Base-by-base conservation (phyloP, 2,329 filamentous ascomycete species). In the Claviceps humidiphila region DNA sequence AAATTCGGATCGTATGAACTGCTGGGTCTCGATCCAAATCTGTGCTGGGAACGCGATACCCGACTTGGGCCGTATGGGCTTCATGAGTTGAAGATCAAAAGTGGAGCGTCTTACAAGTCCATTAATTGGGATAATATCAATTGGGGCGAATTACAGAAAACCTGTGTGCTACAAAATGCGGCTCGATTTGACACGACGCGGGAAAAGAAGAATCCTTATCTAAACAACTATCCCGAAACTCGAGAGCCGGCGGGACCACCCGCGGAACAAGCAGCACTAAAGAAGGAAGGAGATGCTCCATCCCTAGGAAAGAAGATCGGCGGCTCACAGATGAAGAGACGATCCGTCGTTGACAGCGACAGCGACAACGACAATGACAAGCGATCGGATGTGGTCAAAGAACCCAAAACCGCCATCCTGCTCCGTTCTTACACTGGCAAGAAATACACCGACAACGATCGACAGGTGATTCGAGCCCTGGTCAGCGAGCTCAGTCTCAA, bases 341-440 rank as follows among this genome's bases (percentile, higher is more conserved):
- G 57, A 20, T 53, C 52, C 2, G 45, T 17, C 8, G 43, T 30
- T 16, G 24, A 30, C 24, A n/a, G 7, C 41, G 7, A 22, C 2
- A 14, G 7, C 41, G 7, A 22, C 2, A 14, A 44, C 42, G 17
- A 46, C 2, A 55, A 50, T 7, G 54, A 54, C 14, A 42, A 50
- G 46, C 50, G 55, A 58, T 16, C 56, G 50, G 61, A 63, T 3
- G 60, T 59, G 49, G 58, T 57, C 43, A 59, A 63, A 1, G 75
- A 79, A 60, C 63, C 69, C 2, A 77, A 88, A 39, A 89, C 86
- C 0, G 88, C 85, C 1, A 67, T 95, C 9, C 67, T 95, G 5
- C 75, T 95, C 40, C 81, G 89, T 40, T 84, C 86, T 0, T 91
- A 85, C 72, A 81, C 79, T 37, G 84, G 81, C 52, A 89, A 87